Evolutionary conservation across 2,329 filamentous ascomycete species (phyloP).

Genomic region (Atkinsonella texensis): DNA sequence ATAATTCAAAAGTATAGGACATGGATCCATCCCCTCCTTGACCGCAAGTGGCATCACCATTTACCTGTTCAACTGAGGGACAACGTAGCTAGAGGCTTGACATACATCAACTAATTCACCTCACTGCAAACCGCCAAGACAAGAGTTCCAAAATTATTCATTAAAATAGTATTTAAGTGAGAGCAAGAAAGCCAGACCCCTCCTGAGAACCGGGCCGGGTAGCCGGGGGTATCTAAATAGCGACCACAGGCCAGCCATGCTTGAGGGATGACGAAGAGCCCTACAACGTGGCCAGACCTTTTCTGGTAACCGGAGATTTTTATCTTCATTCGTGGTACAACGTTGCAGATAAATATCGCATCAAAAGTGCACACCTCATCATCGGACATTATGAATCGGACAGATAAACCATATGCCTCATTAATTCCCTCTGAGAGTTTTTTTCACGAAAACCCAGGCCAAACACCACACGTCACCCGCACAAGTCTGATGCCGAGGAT

Average conservation of each 20-base stretch:
- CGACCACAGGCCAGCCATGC: not conserved
- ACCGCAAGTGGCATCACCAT: no score
- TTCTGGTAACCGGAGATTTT: not conserved
- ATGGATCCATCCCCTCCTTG: no score
- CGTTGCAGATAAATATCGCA: conserved; percentile 9
- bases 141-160: conserved; percentile 10
- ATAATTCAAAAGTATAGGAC: no score
- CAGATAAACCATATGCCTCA: conserved; percentile 23
- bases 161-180: conserved; percentile 19
- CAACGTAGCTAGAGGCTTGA: no score
- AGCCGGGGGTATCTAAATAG: conserved; percentile 13
- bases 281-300: not conserved
- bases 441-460: conserved; percentile 16
- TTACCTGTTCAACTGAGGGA: no score
- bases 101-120: no score
- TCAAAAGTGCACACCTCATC: conserved; percentile 16
- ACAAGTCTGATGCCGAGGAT: conserved; percentile 11
- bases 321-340: conserved; percentile 3
- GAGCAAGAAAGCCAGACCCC: conserved; percentile 18
- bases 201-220: conserved; percentile 11
- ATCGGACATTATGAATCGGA: conserved; percentile 22
- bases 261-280: not conserved
- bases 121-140: no score
- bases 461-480: conserved; percentile 16
- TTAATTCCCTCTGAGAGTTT: conserved; percentile 16